Evolutionary conservation across 805 yeast genomes (phyloP).

Genomic region (Ogataea ganodermae): DNA sequence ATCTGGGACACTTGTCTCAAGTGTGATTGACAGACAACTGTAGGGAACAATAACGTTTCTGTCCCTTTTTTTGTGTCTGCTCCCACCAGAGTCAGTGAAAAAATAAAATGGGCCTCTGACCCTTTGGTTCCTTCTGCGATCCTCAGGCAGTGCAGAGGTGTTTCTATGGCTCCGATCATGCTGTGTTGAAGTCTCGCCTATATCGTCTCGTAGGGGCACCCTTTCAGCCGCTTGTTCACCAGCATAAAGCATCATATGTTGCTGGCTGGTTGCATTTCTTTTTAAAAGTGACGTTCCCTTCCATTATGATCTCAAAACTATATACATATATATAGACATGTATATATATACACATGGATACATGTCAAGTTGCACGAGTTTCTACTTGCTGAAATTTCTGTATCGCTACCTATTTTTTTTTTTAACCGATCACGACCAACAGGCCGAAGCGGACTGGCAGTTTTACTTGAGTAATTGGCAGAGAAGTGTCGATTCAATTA

Average conservation of each 20-base stretch:
- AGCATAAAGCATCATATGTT: not conserved
- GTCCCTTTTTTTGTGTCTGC: not conserved
- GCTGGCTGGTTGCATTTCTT: not conserved
- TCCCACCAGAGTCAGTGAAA: not conserved
- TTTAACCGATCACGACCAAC: too few relatives aligned
- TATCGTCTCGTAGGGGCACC: not conserved
- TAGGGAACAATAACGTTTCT: conserved; percentile 13
- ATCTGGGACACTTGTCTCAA: conserved; percentile 10
- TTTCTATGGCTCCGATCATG: not conserved
- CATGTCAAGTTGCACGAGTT: not conserved
- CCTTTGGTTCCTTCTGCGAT: not conserved
- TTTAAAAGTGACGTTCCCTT: not conserved
- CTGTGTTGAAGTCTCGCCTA: not conserved
- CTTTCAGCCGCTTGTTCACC: not conserved
- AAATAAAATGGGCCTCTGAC: not conserved
- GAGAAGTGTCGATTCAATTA: too few relatives aligned
- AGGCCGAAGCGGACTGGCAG: too few relatives aligned
- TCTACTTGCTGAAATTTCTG: not conserved
- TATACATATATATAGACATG: not conserved
- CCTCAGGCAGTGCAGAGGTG: conserved; percentile 1
- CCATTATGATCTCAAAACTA: not conserved
- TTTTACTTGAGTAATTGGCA: too few relatives aligned
- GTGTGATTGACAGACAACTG: not conserved
- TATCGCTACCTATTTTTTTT: not conserved
- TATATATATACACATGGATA: too few relatives aligned